Base-by-base conservation (phyloP, 371 early-diverging fungal species). In the Catenaria anguillulae region DNA sequence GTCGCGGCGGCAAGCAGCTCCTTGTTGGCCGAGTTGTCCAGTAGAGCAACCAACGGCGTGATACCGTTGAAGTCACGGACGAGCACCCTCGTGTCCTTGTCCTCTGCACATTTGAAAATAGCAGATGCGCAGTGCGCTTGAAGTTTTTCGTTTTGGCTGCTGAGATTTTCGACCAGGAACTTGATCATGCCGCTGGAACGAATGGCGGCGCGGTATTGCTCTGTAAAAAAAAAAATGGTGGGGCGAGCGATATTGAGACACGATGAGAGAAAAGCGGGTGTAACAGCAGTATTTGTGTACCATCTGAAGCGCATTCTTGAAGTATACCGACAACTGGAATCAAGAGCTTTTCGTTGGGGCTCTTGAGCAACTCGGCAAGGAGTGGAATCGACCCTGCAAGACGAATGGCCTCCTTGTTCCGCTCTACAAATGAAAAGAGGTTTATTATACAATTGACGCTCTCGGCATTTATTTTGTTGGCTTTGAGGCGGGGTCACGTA, bases 71-170 rank as follows among this genome's bases (percentile, higher is more conserved):
- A 75, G 43, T 75, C 64, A 23, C 76, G 62, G 17, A 80, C 79
- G 19, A 79, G 67, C 6, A 61, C 67, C n/a, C 81, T 62, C 4
- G 79, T 75, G 55, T 76, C 81, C 48, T 74, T 59, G 62, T 80
- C 79, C 64, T 77, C 77, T 26, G 79, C 81, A 62, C 81, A 80
- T 63, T 79, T 77, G 66, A 80, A 80, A 43, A 80, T 80, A 6
- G 81, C 77, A 48, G 73, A 73, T 15, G 81, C 81, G 56, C 75
- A 78, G 66, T 80, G 75, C 26, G 75, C 72, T 63, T 78, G 77
- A 55, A 80, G 64, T 60, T 74, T 72, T 54, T 76, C 69, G 62
- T 76, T 79, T 45, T 71, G 69, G 64, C 70, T 71, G 1, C 77
- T 65, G 34, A 80, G 67, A 56, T 78, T 75, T 64, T 76, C 79